Evolutionary conservation across 192 early-diverging fungal genomes (phyloP), one percentile per base, ranked within the genome.

Genomic region (Podila minutissima): DNA sequence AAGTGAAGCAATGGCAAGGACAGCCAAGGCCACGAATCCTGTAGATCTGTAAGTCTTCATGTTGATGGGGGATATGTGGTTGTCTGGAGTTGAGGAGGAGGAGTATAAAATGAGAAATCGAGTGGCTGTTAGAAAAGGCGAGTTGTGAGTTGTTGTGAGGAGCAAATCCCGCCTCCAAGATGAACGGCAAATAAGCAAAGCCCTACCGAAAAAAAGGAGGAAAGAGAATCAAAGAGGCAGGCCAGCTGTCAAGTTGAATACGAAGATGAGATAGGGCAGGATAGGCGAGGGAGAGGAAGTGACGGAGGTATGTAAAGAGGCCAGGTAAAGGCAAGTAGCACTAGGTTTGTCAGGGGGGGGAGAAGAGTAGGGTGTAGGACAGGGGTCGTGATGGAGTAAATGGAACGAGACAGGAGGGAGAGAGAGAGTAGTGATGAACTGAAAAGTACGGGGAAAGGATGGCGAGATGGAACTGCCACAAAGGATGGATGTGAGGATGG

Each of bases 401-500:
- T n/a, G 35, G 31, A n/a, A 19, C 10, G 20, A 32, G 20, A 62
- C 38, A 15, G 17, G 20, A 29, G 61, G 32, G 19, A 64, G 32
- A 33, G 6, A 33, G 33, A 33, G 6, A 33, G 33, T 33, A 33
- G 22, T 57, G 58, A 59, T 59, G 67, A 29, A 41, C 62, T 8
- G 58, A 28, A 58, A 11, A 59, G 57, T 69, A 49, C 63, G 35
- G 66, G 75, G 64, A 55, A 79, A 61, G 70, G 70, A 79, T 72
- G 76, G 70, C 70, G 49, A 79, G 58, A 38, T 49, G 17, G 51
- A 33, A 59, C 65, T 79, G 68, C 74, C 67, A 69, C 74, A 17
- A 57, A 35, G 19, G 10, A 22, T 37, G 35, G 10, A 22, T 33
- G 33, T 4, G 38, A 60, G 59, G 32, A 48, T 46, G 26, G 67